Base-by-base conservation (phyloP, 179 eudicot genomes). In the Silene vulgaris region DNA sequence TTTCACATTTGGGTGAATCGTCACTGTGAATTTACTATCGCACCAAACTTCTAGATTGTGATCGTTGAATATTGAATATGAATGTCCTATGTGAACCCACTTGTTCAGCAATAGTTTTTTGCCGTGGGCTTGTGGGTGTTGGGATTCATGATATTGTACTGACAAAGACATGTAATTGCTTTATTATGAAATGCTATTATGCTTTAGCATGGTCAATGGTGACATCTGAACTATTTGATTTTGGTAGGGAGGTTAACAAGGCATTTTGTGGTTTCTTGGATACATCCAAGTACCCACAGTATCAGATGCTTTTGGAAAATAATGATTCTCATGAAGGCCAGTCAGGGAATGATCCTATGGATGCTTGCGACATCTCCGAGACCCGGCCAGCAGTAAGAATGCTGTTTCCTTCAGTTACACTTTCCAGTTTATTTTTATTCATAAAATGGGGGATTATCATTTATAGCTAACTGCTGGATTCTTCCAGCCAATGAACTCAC, bases 221-320 rank as follows among this genome's bases (percentile, higher is more conserved):
- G 65, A 62, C 54, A 37, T 28, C 40, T 45, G 19, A 56, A 62
- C 69, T 35, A n/a, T 11, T 40, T 60, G 30, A 43, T 29, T 74
- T 85, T 79, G 75, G 57, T 85, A 91, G 98, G 84, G 97, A 94
- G 89, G 84, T 86, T 65, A 92, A 94, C 84, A 94, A 94, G 86
- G 98, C 98, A 56, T 94, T 89, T 74, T 92, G 96, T 87, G 98
- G 98, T 78, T 92, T 94, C 80, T 59, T 80, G 35, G 90, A 88
- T 79, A 87, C 84, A 67, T 67, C 73, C 28, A 83, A 82, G 77
- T 56, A 71, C 78, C 82, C 77, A 74, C 85, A 80, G 62, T 76
- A 71, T 86, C 83, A 75, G 57, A 77, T 60, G 72, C 78, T 80
- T 35, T 71, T 78, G 61, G 75, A 86, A 78, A 77, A 57, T 57